Conservation (phyloP, 345 rosid species). For the Isatis tinctoria region DNA sequence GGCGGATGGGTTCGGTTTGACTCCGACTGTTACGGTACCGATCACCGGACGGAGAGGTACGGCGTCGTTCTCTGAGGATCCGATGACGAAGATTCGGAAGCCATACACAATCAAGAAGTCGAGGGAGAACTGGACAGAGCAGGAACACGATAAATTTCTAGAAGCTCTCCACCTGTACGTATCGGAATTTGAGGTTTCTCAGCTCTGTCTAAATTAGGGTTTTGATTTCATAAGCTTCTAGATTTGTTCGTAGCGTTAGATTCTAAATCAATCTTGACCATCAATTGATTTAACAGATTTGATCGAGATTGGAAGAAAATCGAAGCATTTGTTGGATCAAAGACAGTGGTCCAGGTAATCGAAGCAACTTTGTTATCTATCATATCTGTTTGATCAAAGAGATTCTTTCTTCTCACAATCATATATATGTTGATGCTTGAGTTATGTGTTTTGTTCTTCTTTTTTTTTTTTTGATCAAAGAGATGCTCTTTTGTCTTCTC, state of each 20-base stretch:
- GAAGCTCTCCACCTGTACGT: conserved; percentile 94
- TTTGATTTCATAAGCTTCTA: background rate
- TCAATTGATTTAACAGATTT: conserved; percentile 41
- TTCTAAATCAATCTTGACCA: background rate
- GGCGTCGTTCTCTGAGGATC: conserved; percentile 45
- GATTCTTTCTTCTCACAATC: background rate
- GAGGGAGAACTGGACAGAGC: conserved; percentile 97
- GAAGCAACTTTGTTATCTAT: background rate
- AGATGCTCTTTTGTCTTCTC: no score
- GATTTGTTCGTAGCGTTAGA: background rate
- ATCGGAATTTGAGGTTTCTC: background rate
- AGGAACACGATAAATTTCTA: conserved; percentile 88
- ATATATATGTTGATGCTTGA: background rate
- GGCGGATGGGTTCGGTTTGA: background rate
- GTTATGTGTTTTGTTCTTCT: background rate
- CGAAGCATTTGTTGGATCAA: conserved; percentile 93
- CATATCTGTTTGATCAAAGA: background rate
- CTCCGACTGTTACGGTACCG: conserved; percentile 4
- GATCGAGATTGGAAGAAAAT: conserved; percentile 99
- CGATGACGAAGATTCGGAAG: conserved; percentile 73
- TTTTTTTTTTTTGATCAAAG: background rate
- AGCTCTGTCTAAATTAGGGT: background rate
- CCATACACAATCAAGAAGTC: conserved; percentile 92
- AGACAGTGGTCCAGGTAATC: conserved; percentile 87
- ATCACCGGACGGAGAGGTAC: conserved; percentile 12